phyloP scores from a whole-genome alignment of 495 filamentous ascomycete species.

The Daldinia caldariorum region DNA sequence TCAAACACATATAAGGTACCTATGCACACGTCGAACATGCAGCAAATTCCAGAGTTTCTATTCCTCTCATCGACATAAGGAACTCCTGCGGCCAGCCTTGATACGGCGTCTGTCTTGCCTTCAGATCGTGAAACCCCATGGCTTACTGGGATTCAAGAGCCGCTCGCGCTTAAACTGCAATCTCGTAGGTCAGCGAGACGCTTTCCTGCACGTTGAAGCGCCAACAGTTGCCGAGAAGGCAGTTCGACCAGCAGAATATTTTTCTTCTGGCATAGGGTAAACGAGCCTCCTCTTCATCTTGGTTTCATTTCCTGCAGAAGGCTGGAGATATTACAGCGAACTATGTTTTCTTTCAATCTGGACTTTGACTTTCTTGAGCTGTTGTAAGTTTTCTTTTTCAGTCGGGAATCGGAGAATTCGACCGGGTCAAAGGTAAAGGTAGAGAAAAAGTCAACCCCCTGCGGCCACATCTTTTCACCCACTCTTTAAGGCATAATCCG shows the following conservation, averaged over 20 bases:
- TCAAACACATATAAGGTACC: background rate
- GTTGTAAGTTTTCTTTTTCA: background rate
- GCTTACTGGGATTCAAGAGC: conserved; percentile 17
- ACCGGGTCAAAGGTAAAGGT: conserved; percentile 15
- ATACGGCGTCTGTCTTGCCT: conserved; percentile 38
- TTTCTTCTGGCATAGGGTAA: conserved; percentile 14
- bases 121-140: conserved; percentile 22
- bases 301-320: conserved; percentile 21
- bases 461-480: conserved; percentile 27
- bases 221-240: conserved; percentile 17
- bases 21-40: conserved; percentile 25
- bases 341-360: conserved; percentile 9
- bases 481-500: conserved; percentile 43
- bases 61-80: conserved; percentile 9
- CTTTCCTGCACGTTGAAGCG: conserved; percentile 24
- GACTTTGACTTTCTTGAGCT: conserved; percentile 8
- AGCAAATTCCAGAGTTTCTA: conserved; percentile 6
- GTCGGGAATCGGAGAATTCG: conserved; percentile 23
- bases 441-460: conserved; percentile 8
- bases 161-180: conserved; percentile 35
- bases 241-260: conserved; percentile 7
- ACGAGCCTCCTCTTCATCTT: conserved; percentile 13
- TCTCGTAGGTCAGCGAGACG: conserved; percentile 28
- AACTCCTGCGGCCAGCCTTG: conserved; percentile 26
- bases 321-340: conserved; percentile 11